Base-by-base conservation (phyloP, 768 basidiomycete genomes). In the Thelephora ganbajun region DNA sequence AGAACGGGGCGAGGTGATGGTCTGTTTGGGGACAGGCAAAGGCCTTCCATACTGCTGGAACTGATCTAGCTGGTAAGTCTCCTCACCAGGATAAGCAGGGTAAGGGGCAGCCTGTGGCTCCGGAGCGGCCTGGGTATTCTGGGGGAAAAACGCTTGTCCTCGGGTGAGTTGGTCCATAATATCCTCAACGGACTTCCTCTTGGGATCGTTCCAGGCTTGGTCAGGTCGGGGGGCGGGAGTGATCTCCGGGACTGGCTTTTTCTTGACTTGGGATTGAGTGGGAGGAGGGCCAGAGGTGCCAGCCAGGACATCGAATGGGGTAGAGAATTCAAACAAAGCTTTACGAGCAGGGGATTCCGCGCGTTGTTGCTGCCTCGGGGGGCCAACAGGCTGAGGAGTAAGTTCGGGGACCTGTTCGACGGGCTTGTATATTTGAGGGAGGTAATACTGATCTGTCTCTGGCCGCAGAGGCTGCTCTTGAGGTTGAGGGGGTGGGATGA, bases 261-360 rank as follows among this genome's bases (percentile, higher is more conserved):
- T 84, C 68, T 82, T 83, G 47, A 73, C 61, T 14, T 70, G 48
- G 36, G 60, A 59, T 0, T 30, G 26, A 9, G 26, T 30, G 26
- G 26, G 26, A 30, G 26, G 26, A 9, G 59, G 33, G 9, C 73
- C 59, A n/a, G 71, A 64, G 6, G 77, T 53, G n/a, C 36, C 49
- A 13, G 64, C 71, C 42, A 90, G 71, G 20, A 83, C 86, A 54
- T 91, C 87, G 55, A 90, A 89, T 2, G 88, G 80, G 44, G 85
- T 87, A 44, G 82, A 72, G 51, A 85, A 90, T 35, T 89, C 85
- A 55, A 91, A 91, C 74, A 88, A 77, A 44, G 84, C 83, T 61
- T 83, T 80, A 56, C 79, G 81, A 19, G 80, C 74, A 36, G 82
- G 80, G 26, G 84, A 75, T 0, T 81, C 77, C 2, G 74, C 66